phyloP scores from a whole-genome alignment of 331 rosid species.

The Quercus tomentella region DNA sequence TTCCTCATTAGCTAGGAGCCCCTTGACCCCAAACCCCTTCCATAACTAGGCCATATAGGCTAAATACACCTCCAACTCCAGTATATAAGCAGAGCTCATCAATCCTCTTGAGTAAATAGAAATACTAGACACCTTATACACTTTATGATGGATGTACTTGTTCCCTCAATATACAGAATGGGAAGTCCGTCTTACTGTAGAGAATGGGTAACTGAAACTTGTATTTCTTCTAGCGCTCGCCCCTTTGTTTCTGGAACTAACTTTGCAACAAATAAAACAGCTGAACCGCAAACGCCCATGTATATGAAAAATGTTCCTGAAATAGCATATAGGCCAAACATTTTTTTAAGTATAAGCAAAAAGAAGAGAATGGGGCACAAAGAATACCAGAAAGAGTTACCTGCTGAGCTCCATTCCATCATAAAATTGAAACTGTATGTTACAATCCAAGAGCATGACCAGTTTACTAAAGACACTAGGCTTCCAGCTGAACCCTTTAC shows the following conservation, averaged over 20 bases:
- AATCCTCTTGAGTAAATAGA: no score
- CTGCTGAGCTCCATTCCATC: slow-evolving; percentile 31
- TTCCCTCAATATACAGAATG: no score
- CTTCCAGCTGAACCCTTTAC: slow-evolving; percentile 33
- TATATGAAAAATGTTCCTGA: slow-evolving; percentile 8
- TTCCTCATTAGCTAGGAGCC: no score
- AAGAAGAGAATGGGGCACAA: neutral
- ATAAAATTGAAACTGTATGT: slow-evolving; percentile 17
- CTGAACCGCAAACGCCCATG: neutral
- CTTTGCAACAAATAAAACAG: neutral
- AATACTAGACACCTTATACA: no score
- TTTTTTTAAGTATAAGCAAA: neutral
- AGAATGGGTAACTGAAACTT: neutral
- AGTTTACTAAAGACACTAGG: slow-evolving; percentile 13
- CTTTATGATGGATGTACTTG: no score
- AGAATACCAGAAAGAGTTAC: neutral
- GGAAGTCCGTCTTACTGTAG: no score
- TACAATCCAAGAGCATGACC: slow-evolving; percentile 20
- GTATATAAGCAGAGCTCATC: no score
- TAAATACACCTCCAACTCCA: no score
- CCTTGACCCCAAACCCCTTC: no score
- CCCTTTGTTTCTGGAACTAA: slow-evolving; percentile 7
- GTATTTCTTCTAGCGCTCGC: neutral
- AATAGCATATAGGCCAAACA: neutral
- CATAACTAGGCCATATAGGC: no score